Conservation (phyloP, 345 rosid species). For the Populus davidiana region DNA sequence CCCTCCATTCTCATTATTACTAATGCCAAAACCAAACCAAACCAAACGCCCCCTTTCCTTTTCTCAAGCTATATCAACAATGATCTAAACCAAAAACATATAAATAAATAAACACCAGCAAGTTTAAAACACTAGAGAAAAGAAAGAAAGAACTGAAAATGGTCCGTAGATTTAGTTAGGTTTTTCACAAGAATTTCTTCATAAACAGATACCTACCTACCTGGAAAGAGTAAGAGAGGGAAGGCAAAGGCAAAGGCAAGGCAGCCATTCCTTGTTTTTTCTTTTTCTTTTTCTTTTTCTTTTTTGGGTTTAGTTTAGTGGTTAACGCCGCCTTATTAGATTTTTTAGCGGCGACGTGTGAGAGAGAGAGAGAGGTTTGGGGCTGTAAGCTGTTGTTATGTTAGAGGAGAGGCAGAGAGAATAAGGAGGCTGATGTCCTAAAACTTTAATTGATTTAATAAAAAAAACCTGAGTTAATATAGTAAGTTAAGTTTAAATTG, state of each 20-base stretch:
- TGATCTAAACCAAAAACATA: neutral
- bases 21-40: neutral
- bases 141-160: neutral
- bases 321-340: neutral
- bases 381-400: no score
- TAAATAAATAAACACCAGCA: neutral
- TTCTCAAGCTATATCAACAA: conserved; percentile 7
- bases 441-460: neutral
- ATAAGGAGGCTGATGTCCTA: neutral
- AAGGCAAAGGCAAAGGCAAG: neutral
- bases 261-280: conserved; percentile 19
- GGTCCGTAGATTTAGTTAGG: neutral
- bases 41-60: conserved; percentile 11
- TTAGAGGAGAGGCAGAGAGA: neutral
- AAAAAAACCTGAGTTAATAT: no score
- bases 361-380: neutral
- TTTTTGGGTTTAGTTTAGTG: neutral
- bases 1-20: conserved; percentile 1
- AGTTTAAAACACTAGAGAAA: neutral
- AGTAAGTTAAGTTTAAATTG: no score
- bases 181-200: neutral
- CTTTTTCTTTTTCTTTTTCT: neutral
- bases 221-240: conserved; percentile 9
- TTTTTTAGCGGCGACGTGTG: neutral
- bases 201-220: neutral